Conservation (phyloP, 139 green algal genomes). For the Cymbomonas tetramitiformis region DNA sequence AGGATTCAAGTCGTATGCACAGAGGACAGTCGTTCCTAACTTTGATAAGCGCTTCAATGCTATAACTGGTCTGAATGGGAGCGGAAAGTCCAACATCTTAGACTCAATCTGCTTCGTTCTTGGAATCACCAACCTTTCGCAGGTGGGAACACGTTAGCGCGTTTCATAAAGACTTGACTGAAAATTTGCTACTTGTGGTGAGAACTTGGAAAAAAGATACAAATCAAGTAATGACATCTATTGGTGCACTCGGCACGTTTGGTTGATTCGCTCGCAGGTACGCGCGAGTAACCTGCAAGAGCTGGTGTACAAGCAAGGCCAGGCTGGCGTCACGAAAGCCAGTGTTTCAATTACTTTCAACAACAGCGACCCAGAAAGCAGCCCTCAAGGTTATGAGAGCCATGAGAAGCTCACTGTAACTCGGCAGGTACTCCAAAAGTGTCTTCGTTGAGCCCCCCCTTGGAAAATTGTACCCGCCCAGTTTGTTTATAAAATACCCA, state of each 20-base stretch:
- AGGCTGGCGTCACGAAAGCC: conserved; percentile 91
- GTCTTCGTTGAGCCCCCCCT: no score
- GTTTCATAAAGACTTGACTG: no score
- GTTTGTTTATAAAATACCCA: no score
- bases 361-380: conserved; percentile 63
- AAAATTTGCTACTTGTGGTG: no score
- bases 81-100: conserved; percentile 95
- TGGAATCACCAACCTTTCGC: conserved; percentile 82
- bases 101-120: conserved; percentile 98
- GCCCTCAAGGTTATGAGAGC: conserved; percentile 76
- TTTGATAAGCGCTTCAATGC: conserved; percentile 95
- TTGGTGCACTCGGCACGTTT: conserved; percentile 1
- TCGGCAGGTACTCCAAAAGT: conserved; percentile 71
- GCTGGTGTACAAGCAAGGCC: conserved; percentile 96
- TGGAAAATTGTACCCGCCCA: no score
- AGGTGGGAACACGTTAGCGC: conserved; percentile 34
- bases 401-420: no score
- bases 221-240: not conserved
- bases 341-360: conserved; percentile 93
- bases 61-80: conserved; percentile 95
- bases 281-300: conserved; percentile 81
- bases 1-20: conserved; percentile 96
- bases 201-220: no score
- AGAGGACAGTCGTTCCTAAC: conserved; percentile 56
- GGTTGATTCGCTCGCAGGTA: conserved; percentile 54